Percentiles rank a stretch among this genome's conserved stretches.
These are phyloP conservation scores for Anthracocystis panici-leucophaei DNA, from an alignment of 1,284 basidiomycete species.

Conservation along the genomic window DNA sequence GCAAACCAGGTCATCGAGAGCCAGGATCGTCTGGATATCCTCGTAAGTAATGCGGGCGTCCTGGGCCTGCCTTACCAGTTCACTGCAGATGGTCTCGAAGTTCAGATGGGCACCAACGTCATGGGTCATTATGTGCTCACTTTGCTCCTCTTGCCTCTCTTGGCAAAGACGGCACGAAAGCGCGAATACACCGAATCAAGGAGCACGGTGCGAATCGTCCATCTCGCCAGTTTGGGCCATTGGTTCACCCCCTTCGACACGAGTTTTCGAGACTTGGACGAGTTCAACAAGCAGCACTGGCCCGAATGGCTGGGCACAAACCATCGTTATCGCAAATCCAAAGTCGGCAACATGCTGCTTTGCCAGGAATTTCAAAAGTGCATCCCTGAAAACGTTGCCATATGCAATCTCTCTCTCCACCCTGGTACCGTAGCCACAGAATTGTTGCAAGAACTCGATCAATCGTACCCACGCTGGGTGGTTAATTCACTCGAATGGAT, in stretches of 20 bases:
- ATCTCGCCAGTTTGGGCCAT: background rate
- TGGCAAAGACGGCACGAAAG: background rate
- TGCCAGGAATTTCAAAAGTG: slow-evolving; percentile 8
- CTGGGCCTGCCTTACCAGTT: background rate
- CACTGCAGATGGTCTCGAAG: slow-evolving; percentile 1
- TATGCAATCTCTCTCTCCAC: slow-evolving; percentile 4
- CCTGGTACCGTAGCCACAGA: background rate
- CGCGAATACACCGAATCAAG: background rate
- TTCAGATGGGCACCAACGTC: slow-evolving; percentile 10
- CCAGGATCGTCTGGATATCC: background rate
- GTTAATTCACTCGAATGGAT: background rate
- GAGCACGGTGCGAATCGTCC: background rate
- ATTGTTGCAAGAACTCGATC: background rate
- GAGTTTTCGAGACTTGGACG: background rate
- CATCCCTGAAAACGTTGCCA: background rate
- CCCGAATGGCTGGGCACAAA: background rate
- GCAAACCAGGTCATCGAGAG: background rate
- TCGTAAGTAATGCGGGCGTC: slow-evolving; percentile 2
- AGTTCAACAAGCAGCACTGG: slow-evolving; percentile 2
- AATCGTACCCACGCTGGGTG: background rate
- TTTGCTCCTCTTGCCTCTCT: background rate
- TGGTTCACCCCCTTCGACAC: background rate
- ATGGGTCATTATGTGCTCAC: slow-evolving; percentile 2
- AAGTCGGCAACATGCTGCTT: slow-evolving; percentile 5
- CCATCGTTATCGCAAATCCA: background rate